These are phyloP conservation scores for Trichoderma sp. DNA, from an alignment of 2,329 filamentous ascomycete genomes.

Conservation along the genomic window DNA sequence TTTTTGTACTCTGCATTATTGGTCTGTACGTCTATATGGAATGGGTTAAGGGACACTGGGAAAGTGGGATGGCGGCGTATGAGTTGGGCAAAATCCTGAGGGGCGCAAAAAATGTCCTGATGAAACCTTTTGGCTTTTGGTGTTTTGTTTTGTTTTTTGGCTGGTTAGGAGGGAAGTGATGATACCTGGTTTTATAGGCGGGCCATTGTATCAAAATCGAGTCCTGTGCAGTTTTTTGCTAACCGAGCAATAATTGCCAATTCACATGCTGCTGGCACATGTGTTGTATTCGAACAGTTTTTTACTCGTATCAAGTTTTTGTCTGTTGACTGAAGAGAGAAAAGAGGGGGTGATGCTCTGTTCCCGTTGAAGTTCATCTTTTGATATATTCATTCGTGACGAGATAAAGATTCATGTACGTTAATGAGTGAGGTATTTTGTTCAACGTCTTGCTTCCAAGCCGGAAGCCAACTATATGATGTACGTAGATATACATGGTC, in stretches of 20 bases:
- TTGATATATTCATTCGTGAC: background rate
- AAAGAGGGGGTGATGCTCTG: background rate
- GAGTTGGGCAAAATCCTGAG: background rate
- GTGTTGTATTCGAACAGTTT: background rate
- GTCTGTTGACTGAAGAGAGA: background rate
- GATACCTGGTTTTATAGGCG: conserved; percentile 14
- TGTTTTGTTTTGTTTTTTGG: background rate
- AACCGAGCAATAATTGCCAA: background rate
- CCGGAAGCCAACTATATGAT: conserved; percentile 9
- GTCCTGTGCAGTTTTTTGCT: background rate
- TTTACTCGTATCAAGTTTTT: background rate
- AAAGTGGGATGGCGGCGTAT: background rate
- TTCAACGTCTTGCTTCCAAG: conserved; percentile 9
- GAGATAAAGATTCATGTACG: background rate
- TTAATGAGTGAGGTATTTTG: conserved; percentile 25
- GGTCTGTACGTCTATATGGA: conserved; percentile 11
- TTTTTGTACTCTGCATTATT: background rate
- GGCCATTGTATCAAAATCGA: conserved; percentile 6
- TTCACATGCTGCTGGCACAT: background rate
- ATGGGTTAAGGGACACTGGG: background rate
- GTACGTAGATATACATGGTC: conserved; percentile 11
- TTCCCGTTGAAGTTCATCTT: background rate
- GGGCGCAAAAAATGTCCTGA: background rate
- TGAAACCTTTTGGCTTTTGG: background rate
- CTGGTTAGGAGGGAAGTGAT: background rate